Percentiles rank a stretch among this genome's conserved stretches.
These are phyloP conservation scores for Brettanomyces sp. DNA, from an alignment of 805 yeast species.

Conservation along the genomic window DNA sequence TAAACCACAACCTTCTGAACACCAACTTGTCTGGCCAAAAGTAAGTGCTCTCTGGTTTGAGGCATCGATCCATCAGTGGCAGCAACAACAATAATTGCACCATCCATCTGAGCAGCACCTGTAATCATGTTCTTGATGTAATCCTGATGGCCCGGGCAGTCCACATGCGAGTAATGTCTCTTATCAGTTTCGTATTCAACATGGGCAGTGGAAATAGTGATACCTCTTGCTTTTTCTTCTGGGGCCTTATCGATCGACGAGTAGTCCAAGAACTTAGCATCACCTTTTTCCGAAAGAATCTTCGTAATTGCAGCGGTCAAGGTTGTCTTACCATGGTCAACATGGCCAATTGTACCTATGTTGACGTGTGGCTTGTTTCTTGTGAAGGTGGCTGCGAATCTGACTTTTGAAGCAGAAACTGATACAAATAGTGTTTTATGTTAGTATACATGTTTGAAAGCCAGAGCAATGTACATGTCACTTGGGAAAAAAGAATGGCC, in stretches of 20 bases:
- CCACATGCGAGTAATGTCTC: slow-evolving; percentile 96
- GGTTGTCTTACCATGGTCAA: slow-evolving; percentile 98
- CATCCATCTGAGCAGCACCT: slow-evolving; percentile 99
- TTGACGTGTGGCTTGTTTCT: slow-evolving; percentile 96
- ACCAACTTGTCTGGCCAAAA: slow-evolving; percentile 99
- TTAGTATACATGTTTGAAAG: no score
- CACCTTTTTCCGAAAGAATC: slow-evolving; percentile 79
- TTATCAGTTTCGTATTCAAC: slow-evolving; percentile 93
- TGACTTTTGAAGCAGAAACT: slow-evolving; percentile 9
- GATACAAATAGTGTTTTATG: neutral
- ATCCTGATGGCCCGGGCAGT: slow-evolving; percentile 98
- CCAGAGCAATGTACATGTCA: no score
- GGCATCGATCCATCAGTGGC: slow-evolving; percentile 99
- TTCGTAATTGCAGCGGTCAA: slow-evolving; percentile 98
- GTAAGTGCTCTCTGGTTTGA: slow-evolving; percentile 97
- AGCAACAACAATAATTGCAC: slow-evolving; percentile 98
- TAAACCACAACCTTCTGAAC: slow-evolving; percentile 95
- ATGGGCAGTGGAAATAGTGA: slow-evolving; percentile 95
- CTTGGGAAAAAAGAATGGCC: no score
- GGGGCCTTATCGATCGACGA: slow-evolving; percentile 94
- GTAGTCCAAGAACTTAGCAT: slow-evolving; percentile 90
- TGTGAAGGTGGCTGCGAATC: slow-evolving; percentile 63
- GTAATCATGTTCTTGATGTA: slow-evolving; percentile 98
- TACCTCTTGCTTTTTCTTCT: slow-evolving; percentile 99
- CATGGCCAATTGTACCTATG: slow-evolving; percentile 98